Evolutionary conservation across 179 eudicot genomes (phyloP).

Genomic region (Patellifolia procumbens): DNA sequence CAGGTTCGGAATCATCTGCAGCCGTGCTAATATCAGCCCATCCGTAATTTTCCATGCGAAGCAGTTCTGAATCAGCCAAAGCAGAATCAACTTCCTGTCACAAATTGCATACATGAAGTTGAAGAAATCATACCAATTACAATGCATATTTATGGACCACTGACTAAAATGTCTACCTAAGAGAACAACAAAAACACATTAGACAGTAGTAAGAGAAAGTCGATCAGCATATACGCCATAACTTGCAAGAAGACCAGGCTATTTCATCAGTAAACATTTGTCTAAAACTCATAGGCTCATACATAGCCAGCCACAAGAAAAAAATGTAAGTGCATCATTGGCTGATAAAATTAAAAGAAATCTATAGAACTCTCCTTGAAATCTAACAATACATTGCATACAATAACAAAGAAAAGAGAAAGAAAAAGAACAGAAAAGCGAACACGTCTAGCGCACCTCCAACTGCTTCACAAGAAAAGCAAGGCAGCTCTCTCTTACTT

Average conservation of each 20-base stretch:
- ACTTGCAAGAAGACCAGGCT: no score
- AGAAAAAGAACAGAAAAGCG: no score
- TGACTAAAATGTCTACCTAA: neutral
- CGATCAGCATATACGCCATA: neutral
- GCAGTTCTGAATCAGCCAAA: constrained; percentile 34
- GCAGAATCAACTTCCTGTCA: constrained; percentile 41
- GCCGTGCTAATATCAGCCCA: constrained; percentile 50
- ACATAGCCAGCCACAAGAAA: no score
- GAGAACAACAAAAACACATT: neutral
- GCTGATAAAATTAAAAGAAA: no score
- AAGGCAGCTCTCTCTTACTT: constrained; percentile 61
- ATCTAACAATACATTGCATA: neutral
- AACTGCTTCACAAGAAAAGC: constrained; percentile 62
- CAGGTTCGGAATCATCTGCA: constrained; percentile 24
- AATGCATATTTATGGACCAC: no score
- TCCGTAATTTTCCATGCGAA: constrained; percentile 55
- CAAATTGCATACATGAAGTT: constrained; percentile 16
- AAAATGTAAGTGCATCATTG: no score
- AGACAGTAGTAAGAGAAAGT: neutral
- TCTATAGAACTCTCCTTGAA: no score
- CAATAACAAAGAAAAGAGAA: neutral
- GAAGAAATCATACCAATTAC: neutral
- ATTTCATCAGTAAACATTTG: no score
- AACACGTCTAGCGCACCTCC: constrained; percentile 41
- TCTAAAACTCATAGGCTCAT: no score